Percentiles rank a stretch among this genome's conserved stretches.
Evolutionary conservation across 768 basidiomycete genomes (phyloP).

Genomic region (Neoboletus subvelutipes): DNA sequence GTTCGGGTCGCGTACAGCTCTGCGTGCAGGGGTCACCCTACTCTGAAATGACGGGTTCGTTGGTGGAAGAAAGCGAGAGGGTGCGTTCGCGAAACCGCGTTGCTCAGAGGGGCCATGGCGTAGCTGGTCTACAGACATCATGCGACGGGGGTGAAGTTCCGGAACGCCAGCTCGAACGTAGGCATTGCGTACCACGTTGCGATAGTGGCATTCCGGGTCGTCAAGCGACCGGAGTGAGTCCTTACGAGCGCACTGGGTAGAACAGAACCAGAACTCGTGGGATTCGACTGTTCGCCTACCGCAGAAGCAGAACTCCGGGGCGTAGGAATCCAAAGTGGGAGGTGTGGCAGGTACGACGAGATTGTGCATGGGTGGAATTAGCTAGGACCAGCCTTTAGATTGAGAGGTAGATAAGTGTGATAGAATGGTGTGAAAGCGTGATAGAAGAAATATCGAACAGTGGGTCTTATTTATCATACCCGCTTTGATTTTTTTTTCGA

Average conservation of each 20-base stretch:
- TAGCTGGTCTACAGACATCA: slow-evolving; percentile 11
- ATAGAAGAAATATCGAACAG: not conserved
- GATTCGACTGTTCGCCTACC: slow-evolving; percentile 21
- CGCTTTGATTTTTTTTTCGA: slow-evolving; percentile 7
- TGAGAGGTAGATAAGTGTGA: not conserved
- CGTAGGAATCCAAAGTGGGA: slow-evolving; percentile 10
- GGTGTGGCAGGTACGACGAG: slow-evolving; percentile 5
- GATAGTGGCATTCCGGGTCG: slow-evolving; percentile 26
- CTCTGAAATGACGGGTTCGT: not conserved
- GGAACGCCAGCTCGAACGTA: slow-evolving; percentile 3
- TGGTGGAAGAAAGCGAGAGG: not conserved
- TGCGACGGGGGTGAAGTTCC: slow-evolving; percentile 6
- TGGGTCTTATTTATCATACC: slow-evolving; percentile 15
- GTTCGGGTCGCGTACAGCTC: not conserved
- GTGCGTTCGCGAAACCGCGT: not conserved
- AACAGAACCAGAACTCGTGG: slow-evolving; percentile 33
- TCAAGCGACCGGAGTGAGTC: slow-evolving; percentile 30
- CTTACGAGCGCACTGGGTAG: slow-evolving; percentile 25
- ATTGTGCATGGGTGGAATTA: not conserved
- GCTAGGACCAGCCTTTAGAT: not conserved
- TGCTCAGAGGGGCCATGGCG: not conserved
- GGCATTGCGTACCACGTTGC: slow-evolving; percentile 20
- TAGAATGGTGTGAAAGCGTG: not conserved
- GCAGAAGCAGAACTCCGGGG: slow-evolving; percentile 25
- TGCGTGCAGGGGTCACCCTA: not conserved